A percentile compares a stretch with the other conserved stretches of the same genome.
Evolutionary conservation across 2,329 filamentous ascomycete species (phyloP).

Genomic region (Xylariaceae sp.): DNA sequence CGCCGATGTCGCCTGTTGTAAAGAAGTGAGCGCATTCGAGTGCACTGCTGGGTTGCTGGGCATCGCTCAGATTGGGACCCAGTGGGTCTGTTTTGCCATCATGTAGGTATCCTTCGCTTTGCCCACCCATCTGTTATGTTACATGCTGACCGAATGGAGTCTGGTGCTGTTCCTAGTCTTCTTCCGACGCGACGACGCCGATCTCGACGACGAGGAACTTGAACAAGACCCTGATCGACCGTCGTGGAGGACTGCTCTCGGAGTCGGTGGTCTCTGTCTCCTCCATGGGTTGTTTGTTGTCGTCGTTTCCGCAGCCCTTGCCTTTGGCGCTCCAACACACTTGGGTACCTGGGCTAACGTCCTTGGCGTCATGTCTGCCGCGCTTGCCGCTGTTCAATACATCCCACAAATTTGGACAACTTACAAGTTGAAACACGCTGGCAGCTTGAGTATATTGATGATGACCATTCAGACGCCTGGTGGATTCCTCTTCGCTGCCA

Average conservation of each 20-base stretch:
- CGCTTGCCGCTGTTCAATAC: slow-evolving; percentile 84
- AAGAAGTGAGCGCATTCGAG: slow-evolving; percentile 72
- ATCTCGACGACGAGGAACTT: slow-evolving; percentile 46
- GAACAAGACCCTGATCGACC: slow-evolving; percentile 46
- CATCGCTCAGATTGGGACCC: slow-evolving; percentile 83
- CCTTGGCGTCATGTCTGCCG: slow-evolving; percentile 73
- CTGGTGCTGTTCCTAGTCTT: slow-evolving; percentile 92
- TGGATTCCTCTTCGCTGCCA: slow-evolving; percentile 83
- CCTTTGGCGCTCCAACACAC: slow-evolving; percentile 56
- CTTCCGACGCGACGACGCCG: slow-evolving; percentile 65
- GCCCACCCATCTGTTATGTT: not conserved
- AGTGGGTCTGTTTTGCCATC: slow-evolving; percentile 87
- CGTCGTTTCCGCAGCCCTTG: slow-evolving; percentile 65
- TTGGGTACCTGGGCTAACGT: slow-evolving; percentile 80
- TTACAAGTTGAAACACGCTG: slow-evolving; percentile 77
- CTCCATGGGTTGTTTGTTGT: slow-evolving; percentile 70
- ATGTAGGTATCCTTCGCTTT: slow-evolving; percentile 59
- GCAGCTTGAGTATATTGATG: slow-evolving; percentile 91
- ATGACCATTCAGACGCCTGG: slow-evolving; percentile 98
- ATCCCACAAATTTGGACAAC: slow-evolving; percentile 94
- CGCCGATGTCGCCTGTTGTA: slow-evolving; percentile 81
- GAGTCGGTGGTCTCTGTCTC: slow-evolving; percentile 69
- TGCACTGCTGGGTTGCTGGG: slow-evolving; percentile 84
- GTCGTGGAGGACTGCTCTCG: slow-evolving; percentile 73
- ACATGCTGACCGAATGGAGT: slow-evolving; percentile 45